Evolutionary conservation across 352 stramenopile species (phyloP).

Genomic region (Hyaloperonospora arabidopsidis): DNA sequence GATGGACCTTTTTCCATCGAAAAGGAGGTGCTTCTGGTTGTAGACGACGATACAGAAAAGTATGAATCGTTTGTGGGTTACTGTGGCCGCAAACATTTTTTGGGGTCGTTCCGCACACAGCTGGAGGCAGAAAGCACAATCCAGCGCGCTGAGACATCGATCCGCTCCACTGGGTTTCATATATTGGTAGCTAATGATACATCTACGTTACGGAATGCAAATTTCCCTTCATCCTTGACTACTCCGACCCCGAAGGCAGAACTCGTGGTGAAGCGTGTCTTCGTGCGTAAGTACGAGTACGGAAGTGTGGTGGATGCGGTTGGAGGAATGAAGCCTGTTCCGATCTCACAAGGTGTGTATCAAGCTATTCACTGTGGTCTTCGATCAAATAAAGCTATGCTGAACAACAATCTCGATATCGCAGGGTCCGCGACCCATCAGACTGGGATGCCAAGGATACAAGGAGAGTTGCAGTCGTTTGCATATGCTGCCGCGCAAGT

Average conservation of each 20-base stretch:
- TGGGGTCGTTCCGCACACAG: constrained; percentile 43
- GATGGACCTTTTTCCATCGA: constrained; percentile 42
- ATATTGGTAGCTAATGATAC: constrained; percentile 22
- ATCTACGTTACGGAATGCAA: constrained; percentile 14
- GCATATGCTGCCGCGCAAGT: constrained; percentile 19
- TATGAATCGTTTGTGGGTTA: constrained; percentile 41
- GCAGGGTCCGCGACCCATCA: constrained; percentile 14
- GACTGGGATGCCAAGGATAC: constrained; percentile 20
- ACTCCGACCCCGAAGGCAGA: constrained; percentile 38
- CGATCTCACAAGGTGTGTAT: constrained; percentile 44
- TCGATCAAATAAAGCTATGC: constrained; percentile 17
- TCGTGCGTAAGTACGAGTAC: constrained; percentile 51
- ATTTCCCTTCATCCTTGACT: constrained; percentile 33
- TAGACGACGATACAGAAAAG: constrained; percentile 43
- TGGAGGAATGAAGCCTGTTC: constrained; percentile 25
- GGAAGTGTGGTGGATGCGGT: constrained; percentile 29
- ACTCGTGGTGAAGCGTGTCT: constrained; percentile 30
- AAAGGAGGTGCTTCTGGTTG: constrained; percentile 32
- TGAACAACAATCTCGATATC: constrained; percentile 18
- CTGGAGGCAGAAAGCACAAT: constrained; percentile 42
- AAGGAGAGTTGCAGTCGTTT: constrained; percentile 24
- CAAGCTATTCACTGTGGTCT: constrained; percentile 27
- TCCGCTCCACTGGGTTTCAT: constrained; percentile 32
- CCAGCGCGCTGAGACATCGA: constrained; percentile 28
- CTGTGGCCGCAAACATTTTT: constrained; percentile 37